These are phyloP conservation scores for Leptographium procerum DNA, from an alignment of 2,329 filamentous ascomycete genomes.

Conservation along the genomic window DNA sequence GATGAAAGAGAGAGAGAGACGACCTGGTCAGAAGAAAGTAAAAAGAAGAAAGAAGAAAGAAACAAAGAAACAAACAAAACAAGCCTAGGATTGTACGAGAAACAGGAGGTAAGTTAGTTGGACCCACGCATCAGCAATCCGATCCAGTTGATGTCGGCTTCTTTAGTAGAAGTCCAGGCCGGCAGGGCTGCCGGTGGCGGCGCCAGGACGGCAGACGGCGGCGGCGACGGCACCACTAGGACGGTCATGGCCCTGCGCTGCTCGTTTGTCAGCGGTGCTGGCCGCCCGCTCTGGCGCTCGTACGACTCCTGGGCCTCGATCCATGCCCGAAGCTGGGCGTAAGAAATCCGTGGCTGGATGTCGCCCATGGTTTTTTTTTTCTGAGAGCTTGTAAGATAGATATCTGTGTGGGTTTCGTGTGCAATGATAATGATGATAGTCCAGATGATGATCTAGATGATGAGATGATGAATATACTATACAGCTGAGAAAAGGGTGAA, in stretches of 20 bases:
- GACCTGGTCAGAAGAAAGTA: not conserved
- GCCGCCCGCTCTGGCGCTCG: conserved; percentile 19
- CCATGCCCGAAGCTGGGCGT: conserved; percentile 23
- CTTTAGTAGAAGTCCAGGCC: not conserved
- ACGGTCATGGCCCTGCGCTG: conserved; percentile 29
- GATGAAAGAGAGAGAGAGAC: conserved; percentile 6
- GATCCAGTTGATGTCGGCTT: conserved; percentile 25
- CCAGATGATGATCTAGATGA: too few species aligned
- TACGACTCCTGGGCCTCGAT: conserved; percentile 27
- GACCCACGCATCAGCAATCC: conserved; percentile 25
- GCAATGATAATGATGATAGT: too few species aligned
- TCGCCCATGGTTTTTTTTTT: not conserved
- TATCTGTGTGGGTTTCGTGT: too few species aligned
- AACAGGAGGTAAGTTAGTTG: too few species aligned
- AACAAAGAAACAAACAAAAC: not conserved
- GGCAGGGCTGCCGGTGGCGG: not conserved
- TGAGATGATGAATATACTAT: too few species aligned
- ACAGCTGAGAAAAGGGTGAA: not conserved
- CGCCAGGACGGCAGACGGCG: conserved; percentile 25
- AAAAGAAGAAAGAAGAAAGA: not conserved
- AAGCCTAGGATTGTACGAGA: too few species aligned
- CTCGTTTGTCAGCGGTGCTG: conserved; percentile 24
- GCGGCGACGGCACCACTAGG: conserved; percentile 17
- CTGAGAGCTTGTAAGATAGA: too few species aligned
- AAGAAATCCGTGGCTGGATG: not conserved